These are phyloP conservation scores for Spathaspora passalidarum DNA, from an alignment of 805 yeast species.

Conservation along the genomic window DNA sequence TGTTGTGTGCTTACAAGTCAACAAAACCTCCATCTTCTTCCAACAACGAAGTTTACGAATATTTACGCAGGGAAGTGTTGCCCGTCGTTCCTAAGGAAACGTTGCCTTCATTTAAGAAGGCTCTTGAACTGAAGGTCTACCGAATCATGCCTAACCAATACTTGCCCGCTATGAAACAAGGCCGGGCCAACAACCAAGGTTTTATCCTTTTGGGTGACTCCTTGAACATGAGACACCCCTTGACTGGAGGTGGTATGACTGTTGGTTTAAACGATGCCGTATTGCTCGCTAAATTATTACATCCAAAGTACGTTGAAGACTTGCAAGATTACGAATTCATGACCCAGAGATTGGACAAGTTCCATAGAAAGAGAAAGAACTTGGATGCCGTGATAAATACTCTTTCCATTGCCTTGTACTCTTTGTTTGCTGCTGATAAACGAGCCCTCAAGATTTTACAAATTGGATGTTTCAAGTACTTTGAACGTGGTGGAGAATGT, in stretches of 20 bases:
- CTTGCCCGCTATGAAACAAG: constrained; percentile 72
- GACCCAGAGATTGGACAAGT: constrained; percentile 53
- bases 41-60: constrained; percentile 54
- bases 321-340: constrained; percentile 59
- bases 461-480: constrained; percentile 85
- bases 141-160: constrained; percentile 93
- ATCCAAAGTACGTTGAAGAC: constrained; percentile 50
- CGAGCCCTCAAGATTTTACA: constrained; percentile 67
- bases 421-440: constrained; percentile 85
- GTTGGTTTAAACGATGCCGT: constrained; percentile 89
- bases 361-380: constrained; percentile 75
- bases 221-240: constrained; percentile 94
- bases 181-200: constrained; percentile 54
- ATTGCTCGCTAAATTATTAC: constrained; percentile 59
- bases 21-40: constrained; percentile 65
- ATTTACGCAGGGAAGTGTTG: constrained; percentile 58
- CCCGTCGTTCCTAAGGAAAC: constrained; percentile 65
- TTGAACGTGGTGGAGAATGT: constrained; percentile 79
- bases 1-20: constrained; percentile 82
- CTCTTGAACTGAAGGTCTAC: constrained; percentile 54
- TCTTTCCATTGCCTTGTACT: constrained; percentile 83
- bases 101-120: constrained; percentile 65
- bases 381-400: constrained; percentile 86
- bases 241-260: constrained; percentile 99
- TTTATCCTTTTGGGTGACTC: constrained; percentile 88